Conservation (phyloP, 208 protist species). For the Porcisia deanei region DNA sequence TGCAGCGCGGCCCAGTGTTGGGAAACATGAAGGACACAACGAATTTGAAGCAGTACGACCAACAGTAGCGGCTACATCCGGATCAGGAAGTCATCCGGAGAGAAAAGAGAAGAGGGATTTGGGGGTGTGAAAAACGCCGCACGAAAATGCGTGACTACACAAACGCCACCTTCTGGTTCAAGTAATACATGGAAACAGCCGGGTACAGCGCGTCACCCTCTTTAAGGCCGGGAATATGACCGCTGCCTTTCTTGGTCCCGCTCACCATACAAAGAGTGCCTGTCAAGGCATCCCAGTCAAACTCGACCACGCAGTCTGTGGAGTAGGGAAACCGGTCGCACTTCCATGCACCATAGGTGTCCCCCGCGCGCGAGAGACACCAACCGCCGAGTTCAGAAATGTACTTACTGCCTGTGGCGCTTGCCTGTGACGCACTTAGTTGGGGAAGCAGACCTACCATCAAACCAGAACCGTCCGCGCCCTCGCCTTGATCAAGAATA, state of each 20-base stretch:
- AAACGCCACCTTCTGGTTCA: slow-evolving; percentile 92
- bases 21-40: too few relatives aligned
- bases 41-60: not conserved
- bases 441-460: slow-evolving; percentile 90
- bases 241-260: slow-evolving; percentile 70
- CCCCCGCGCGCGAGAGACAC: slow-evolving; percentile 87
- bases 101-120: not conserved
- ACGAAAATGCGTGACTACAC: slow-evolving; percentile 41
- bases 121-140: not conserved
- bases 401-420: slow-evolving; percentile 83
- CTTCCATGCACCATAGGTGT: slow-evolving; percentile 90
- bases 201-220: slow-evolving; percentile 79
- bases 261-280: slow-evolving; percentile 85
- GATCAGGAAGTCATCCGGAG: not conserved
- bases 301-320: slow-evolving; percentile 90
- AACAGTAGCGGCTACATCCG: not conserved
- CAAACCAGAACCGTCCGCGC: slow-evolving; percentile 83
- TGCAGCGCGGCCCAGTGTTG: not conserved
- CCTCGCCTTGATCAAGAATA: slow-evolving; percentile 89
- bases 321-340: slow-evolving; percentile 86
- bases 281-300: slow-evolving; percentile 80
- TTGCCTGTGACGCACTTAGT: slow-evolving; percentile 44
- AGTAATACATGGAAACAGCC: slow-evolving; percentile 91
- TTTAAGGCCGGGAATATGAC: slow-evolving; percentile 73
- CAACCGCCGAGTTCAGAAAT: slow-evolving; percentile 91